Percentiles rank a stretch among this genome's conserved stretches.
phyloP scores from a whole-genome alignment of 495 filamentous ascomycete species.

The Aspergillus sclerotiicarbonarius region DNA sequence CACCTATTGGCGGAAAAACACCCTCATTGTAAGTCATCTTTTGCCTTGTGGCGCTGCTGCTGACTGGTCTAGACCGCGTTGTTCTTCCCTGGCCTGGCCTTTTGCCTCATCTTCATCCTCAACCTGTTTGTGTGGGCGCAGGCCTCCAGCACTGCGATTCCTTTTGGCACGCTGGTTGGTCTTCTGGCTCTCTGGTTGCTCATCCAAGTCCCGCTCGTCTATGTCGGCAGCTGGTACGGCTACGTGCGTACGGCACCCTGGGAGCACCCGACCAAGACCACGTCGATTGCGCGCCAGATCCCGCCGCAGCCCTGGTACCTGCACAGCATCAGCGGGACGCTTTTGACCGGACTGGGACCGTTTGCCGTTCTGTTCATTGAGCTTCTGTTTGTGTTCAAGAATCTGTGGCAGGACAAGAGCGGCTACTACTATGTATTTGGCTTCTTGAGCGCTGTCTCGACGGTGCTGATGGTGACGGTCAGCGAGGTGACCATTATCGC shows the following conservation, averaged over 20 bases:
- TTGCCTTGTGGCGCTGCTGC: not conserved
- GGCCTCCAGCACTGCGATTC: constrained; percentile 86
- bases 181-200: constrained; percentile 82
- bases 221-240: constrained; percentile 79
- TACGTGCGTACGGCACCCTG: constrained; percentile 65
- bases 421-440: constrained; percentile 96
- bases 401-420: constrained; percentile 88
- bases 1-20: constrained; percentile 74
- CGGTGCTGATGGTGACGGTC: constrained; percentile 75
- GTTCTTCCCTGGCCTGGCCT: constrained; percentile 81
- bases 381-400: constrained; percentile 88
- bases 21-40: constrained; percentile 56
- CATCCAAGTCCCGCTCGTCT: constrained; percentile 87
- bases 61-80: constrained; percentile 60
- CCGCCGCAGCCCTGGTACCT: constrained; percentile 81
- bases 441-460: constrained; percentile 73
- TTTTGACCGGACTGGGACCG: constrained; percentile 80
- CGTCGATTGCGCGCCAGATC: constrained; percentile 68
- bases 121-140: constrained; percentile 96
- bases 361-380: constrained; percentile 96
- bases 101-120: constrained; percentile 75
- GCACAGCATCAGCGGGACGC: constrained; percentile 55
- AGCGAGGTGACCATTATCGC: constrained; percentile 88
- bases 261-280: constrained; percentile 88
- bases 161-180: constrained; percentile 78